phyloP scores from a whole-genome alignment of 495 filamentous ascomycete species.

The Lasiosphaeriaceae sp. region DNA sequence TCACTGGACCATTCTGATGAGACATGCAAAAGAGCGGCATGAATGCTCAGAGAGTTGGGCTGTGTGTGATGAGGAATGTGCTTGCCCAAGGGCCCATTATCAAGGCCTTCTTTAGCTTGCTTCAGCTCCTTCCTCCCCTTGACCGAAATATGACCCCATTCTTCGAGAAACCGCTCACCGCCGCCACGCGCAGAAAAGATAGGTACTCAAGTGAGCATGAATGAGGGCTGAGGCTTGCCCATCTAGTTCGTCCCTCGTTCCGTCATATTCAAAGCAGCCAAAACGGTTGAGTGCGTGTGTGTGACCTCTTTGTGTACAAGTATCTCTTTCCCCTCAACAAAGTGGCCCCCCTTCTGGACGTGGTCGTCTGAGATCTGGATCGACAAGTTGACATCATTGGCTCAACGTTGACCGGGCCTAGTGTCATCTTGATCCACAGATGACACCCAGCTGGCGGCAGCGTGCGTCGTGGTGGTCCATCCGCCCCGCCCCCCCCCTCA shows the following conservation, averaged over 20 bases:
- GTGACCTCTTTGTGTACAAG: no score
- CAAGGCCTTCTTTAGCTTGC: background rate
- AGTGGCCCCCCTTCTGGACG: background rate
- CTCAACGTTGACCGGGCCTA: slow-evolving; percentile 4
- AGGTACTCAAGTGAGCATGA: no score
- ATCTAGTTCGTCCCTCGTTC: no score
- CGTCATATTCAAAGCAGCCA: no score
- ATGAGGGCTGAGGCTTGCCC: no score
- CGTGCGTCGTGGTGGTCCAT: background rate
- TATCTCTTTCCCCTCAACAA: no score
- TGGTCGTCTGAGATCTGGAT: slow-evolving; percentile 8
- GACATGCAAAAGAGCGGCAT: background rate
- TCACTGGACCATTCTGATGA: background rate
- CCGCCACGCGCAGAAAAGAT: no score
- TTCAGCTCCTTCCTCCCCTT: background rate
- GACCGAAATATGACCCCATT: background rate
- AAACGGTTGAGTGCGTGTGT: no score
- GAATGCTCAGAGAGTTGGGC: background rate
- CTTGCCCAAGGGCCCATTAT: background rate
- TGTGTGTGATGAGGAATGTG: slow-evolving; percentile 1
- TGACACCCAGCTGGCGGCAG: slow-evolving; percentile 8
- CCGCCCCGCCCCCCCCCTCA: no score
- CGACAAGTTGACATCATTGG: slow-evolving; percentile 27
- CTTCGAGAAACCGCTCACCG: background rate
- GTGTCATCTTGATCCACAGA: slow-evolving; percentile 20